phyloP scores from a whole-genome alignment of 2,329 filamentous ascomycete genomes.

The Colletotrichum noveboracense region DNA sequence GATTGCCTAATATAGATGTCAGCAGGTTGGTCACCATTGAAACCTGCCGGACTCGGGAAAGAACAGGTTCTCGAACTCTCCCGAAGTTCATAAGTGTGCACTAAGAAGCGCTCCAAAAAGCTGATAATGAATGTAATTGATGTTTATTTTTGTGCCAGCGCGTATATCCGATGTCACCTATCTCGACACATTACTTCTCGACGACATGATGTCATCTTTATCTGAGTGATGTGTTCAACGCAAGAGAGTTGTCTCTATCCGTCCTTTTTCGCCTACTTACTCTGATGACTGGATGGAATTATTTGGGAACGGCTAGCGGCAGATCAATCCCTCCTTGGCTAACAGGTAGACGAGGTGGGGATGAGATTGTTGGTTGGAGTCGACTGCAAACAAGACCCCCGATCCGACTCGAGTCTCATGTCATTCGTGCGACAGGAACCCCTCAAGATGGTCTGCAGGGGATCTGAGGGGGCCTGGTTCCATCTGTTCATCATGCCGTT shows the following conservation, averaged over 20 bases:
- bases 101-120: not conserved
- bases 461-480: not conserved
- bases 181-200: not conserved
- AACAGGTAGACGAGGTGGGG: not conserved
- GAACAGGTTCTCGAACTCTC: not conserved
- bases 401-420: not conserved
- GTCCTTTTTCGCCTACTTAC: not conserved
- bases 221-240: not conserved
- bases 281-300: not conserved
- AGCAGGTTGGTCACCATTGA: not conserved
- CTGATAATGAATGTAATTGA: not conserved
- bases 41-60: not conserved
- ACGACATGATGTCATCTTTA: not conserved
- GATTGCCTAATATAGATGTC: not conserved
- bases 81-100: not conserved
- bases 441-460: not conserved
- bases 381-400: not conserved
- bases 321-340: not conserved
- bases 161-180: not conserved
- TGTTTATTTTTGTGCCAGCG: not conserved
- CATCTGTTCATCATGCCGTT: not conserved
- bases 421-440: not conserved
- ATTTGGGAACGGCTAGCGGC: not conserved
- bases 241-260: not conserved
- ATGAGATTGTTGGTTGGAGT: not conserved